Evolutionary conservation across 139 green algal genomes (phyloP).

Genomic region (Chlamydomonas sp.): DNA sequence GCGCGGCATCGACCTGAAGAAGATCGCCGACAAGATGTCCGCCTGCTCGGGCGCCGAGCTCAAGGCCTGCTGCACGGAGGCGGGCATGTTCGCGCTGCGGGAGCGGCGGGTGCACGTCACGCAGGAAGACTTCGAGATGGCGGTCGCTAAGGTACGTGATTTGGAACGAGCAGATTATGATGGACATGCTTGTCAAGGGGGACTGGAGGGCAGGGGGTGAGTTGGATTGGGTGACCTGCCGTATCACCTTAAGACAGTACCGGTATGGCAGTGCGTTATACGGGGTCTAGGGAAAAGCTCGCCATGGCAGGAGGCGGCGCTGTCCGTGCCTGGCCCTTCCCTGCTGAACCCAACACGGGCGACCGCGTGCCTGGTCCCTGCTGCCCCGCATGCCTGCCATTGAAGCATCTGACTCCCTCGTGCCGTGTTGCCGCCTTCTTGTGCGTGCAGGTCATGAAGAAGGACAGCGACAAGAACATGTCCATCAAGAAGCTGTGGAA

Average conservation of each 20-base stretch:
- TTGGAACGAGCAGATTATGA: not conserved
- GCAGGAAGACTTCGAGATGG: constrained; percentile 99
- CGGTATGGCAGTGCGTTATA: too few species aligned
- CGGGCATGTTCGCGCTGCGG: constrained; percentile 98
- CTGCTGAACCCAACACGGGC: too few species aligned
- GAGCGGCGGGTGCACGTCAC: constrained; percentile 98
- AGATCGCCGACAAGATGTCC: constrained; percentile 94
- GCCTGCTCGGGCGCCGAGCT: constrained; percentile 92
- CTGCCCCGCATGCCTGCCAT: too few species aligned
- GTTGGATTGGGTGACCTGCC: not conserved
- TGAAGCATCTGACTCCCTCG: too few species aligned
- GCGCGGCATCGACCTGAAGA: constrained; percentile 96
- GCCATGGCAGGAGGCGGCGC: too few species aligned
- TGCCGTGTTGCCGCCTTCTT: too few species aligned
- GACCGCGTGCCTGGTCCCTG: too few species aligned
- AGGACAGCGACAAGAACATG: constrained; percentile 95
- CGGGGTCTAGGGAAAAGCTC: too few species aligned
- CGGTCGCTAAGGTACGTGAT: constrained; percentile 90
- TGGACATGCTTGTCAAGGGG: not conserved
- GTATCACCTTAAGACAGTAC: not conserved
- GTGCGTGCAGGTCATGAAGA: constrained; percentile 47
- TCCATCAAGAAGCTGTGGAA: constrained; percentile 98
- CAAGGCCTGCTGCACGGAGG: constrained; percentile 98
- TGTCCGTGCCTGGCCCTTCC: too few species aligned
- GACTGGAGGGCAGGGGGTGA: not conserved